Base-by-base conservation (phyloP, 805 yeast genomes). In the Nakazawaea siamensis region DNA sequence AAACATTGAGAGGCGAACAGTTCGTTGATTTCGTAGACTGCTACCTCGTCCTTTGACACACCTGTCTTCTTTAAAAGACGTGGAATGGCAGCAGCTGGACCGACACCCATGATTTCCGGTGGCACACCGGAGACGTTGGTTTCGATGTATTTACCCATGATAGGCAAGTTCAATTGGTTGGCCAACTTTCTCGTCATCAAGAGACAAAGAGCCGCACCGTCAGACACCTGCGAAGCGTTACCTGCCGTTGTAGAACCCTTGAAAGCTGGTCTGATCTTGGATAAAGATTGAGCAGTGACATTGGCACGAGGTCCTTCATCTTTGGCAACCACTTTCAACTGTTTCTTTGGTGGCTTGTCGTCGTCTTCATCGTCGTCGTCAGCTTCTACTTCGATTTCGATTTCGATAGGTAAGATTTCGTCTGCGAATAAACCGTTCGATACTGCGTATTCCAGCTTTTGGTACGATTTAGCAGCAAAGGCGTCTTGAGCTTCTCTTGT, bases 41-140 rank as follows among this genome's bases (percentile, higher is more conserved):
- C 68, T 37, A 90, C 62, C 48, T 87, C 95, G 31, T 70, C 68
- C 19, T 72, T 66, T 5, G 67, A 60, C 35, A 65, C 48, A 8
- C 43, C 35, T 5, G 65, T 50, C 51, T 73, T 74, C 55, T 70
- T 65, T 46, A 90, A 70, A 14, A 85, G 79, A 37, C 71, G 73
- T 42, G 98, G 97, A 50, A 90, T 88, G 40, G 97, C 98, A 49
- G 72, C 76, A 18, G 95, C 97, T 39, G 98, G 98, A 29, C 97
- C 98, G 49, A 90, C 77, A 40, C 97, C 98, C 98, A 90, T 90
- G 42, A 88, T 75, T 61, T 86, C 94, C 16, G 97, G 97, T 37
- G 97, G 95, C 30, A 88, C 96, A 49, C 98, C 98, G 38, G 82
- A 90, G 27, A 78, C 66, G 46, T 80, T 73, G 51, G 84, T 78